Percentiles rank a stretch among this genome's conserved stretches.
Conservation (phyloP, 495 filamentous ascomycete species). For the Penicillium chermesinum region DNA sequence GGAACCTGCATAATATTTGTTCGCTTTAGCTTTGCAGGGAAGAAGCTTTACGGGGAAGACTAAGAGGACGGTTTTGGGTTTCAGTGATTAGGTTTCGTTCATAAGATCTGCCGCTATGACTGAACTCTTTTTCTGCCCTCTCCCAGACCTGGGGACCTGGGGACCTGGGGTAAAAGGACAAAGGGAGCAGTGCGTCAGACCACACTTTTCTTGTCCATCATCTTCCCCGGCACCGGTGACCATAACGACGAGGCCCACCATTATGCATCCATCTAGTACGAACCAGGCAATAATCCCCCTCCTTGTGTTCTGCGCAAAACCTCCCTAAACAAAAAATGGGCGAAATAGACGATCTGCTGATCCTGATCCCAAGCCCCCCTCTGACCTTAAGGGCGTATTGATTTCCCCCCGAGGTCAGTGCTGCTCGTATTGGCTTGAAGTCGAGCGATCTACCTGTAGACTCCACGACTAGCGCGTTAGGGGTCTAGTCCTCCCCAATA, state of each 20-base stretch:
- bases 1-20: neutral
- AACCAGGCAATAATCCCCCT: neutral
- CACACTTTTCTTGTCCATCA: too few relatives aligned
- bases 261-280: neutral
- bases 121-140: neutral
- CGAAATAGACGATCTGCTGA: constrained; percentile 27
- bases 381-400: constrained; percentile 1
- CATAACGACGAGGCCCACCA: neutral
- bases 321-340: constrained; percentile 12
- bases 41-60: neutral
- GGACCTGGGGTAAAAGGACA: too few relatives aligned
- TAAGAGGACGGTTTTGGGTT: neutral
- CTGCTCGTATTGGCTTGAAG: neutral
- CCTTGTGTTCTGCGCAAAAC: too few relatives aligned
- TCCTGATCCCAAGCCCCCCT: constrained; percentile 12
- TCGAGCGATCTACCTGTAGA: neutral
- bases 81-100: neutral
- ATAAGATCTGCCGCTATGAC: constrained; percentile 1
- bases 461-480: neutral
- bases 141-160: neutral
- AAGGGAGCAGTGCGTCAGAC: neutral
- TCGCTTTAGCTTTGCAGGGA: neutral
- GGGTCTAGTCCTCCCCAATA: neutral
- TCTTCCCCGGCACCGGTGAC: neutral
- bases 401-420: constrained; percentile 1